Percentiles rank a stretch among this genome's conserved stretches.
phyloP scores from a whole-genome alignment of 2,329 filamentous ascomycete genomes.

The Leptographium galeiforme region DNA sequence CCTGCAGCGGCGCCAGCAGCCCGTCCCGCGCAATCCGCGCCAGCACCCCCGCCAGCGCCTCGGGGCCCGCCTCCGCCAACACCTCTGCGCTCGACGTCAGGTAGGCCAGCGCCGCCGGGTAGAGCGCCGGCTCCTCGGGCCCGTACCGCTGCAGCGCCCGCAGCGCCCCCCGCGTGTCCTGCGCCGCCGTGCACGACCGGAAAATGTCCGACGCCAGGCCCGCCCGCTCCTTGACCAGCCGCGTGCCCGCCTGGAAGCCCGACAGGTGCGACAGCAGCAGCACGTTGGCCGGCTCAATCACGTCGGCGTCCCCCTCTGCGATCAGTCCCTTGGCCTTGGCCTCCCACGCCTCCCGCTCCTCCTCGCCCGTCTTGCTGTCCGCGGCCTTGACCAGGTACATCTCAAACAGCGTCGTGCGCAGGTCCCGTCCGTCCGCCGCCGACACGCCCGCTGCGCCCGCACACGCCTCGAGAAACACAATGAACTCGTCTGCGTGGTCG shows the following conservation, averaged over 20 bases:
- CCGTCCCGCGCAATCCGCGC: conserved; percentile 79
- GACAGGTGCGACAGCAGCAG: conserved; percentile 84
- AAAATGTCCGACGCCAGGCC: conserved; percentile 91
- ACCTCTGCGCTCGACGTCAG: conserved; percentile 75
- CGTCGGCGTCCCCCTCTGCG: conserved; percentile 29
- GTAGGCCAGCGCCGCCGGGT: conserved; percentile 83
- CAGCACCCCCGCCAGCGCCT: conserved; percentile 69
- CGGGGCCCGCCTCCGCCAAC: conserved; percentile 68
- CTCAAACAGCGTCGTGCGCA: conserved; percentile 92
- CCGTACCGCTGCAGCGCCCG: conserved; percentile 86
- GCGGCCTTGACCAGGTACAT: conserved; percentile 94
- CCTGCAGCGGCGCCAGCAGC: conserved; percentile 89
- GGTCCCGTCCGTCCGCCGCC: conserved; percentile 63
- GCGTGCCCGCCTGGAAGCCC: conserved; percentile 79
- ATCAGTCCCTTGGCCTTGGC: conserved; percentile 81
- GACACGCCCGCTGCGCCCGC: conserved; percentile 58
- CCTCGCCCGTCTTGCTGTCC: conserved; percentile 53
- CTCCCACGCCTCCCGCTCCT: conserved; percentile 69
- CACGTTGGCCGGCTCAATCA: conserved; percentile 90
- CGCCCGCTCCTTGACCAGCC: conserved; percentile 85
- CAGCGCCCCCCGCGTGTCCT: conserved; percentile 83
- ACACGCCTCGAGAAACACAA: conserved; percentile 82
- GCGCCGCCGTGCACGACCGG: conserved; percentile 83
- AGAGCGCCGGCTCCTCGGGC: conserved; percentile 77
- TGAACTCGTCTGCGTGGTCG: conserved; percentile 84